Evolutionary conservation across 352 stramenopile genomes (phyloP).

Genomic region (Pythium phragmiticola): DNA sequence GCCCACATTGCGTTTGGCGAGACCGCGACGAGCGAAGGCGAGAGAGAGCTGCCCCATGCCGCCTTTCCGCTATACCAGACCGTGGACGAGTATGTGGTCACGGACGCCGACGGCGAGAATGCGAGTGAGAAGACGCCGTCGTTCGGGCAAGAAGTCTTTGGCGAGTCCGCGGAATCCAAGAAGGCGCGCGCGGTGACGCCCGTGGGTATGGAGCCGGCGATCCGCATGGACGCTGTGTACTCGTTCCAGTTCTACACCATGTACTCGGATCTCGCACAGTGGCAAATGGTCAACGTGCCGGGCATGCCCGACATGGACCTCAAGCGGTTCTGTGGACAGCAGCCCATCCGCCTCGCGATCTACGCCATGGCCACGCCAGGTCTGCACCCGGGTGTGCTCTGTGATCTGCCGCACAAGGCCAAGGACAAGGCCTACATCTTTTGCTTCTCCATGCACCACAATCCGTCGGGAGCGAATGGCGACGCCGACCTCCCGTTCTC

Average conservation of each 20-base stretch:
- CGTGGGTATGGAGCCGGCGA: conserved; percentile 25
- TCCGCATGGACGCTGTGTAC: conserved; percentile 45
- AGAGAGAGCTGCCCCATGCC: conserved; percentile 40
- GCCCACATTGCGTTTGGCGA: conserved; percentile 43
- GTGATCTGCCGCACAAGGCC: conserved; percentile 23
- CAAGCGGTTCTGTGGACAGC: conserved; percentile 31
- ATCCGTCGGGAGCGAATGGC: background rate
- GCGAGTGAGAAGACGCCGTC: background rate
- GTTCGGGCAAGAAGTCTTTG: conserved; percentile 38
- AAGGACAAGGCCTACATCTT: conserved; percentile 47
- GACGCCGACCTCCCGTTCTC: no score
- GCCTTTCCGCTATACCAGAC: conserved; percentile 56
- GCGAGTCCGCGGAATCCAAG: conserved; percentile 33
- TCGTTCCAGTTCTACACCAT: conserved; percentile 62
- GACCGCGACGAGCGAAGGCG: background rate
- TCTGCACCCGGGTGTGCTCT: background rate
- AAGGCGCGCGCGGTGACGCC: conserved; percentile 23
- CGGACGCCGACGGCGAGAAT: conserved; percentile 1
- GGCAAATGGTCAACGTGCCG: conserved; percentile 46
- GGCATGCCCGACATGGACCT: conserved; percentile 43
- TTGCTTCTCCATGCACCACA: conserved; percentile 45
- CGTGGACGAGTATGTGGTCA: conserved; percentile 49
- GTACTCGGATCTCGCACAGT: conserved; percentile 43
- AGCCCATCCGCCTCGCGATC: conserved; percentile 41
- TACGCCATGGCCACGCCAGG: conserved; percentile 34